A percentile compares a stretch with the other conserved stretches of the same genome.
Conservation (phyloP, 2,329 filamentous ascomycete genomes). For the Trichoderma harzianum region DNA sequence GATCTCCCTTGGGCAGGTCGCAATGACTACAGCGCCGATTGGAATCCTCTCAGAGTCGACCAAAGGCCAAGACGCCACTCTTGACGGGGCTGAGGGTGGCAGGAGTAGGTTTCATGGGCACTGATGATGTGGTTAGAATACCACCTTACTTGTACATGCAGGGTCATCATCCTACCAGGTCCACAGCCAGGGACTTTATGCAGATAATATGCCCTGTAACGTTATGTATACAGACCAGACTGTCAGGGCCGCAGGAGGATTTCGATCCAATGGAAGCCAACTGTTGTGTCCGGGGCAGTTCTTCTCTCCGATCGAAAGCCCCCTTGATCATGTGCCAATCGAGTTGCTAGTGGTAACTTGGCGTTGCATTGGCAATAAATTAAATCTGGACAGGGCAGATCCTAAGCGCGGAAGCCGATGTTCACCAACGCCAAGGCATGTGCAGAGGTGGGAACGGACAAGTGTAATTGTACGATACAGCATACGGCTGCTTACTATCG, state of each 20-base stretch:
- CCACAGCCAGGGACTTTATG: not conserved
- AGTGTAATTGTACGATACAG: not conserved
- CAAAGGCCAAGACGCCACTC: not conserved
- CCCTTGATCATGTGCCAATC: not conserved
- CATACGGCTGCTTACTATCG: not conserved
- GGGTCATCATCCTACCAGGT: not conserved
- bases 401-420: not conserved
- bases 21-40: not conserved
- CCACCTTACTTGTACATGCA: not conserved
- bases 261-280: not conserved
- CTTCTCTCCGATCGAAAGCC: not conserved
- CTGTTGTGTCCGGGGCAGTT: not conserved
- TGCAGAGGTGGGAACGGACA: not conserved
- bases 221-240: not conserved
- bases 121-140: not conserved
- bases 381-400: not conserved
- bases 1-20: not conserved
- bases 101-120: not conserved
- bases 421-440: not conserved
- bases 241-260: not conserved
- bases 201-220: constrained; percentile 6
- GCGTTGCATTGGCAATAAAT: not conserved
- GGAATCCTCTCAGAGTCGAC: not conserved
- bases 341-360: not conserved
- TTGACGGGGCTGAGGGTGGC: not conserved